Base-by-base conservation (phyloP, 176 grass and related monocot species). In the Sorghum bicolor region DNA sequence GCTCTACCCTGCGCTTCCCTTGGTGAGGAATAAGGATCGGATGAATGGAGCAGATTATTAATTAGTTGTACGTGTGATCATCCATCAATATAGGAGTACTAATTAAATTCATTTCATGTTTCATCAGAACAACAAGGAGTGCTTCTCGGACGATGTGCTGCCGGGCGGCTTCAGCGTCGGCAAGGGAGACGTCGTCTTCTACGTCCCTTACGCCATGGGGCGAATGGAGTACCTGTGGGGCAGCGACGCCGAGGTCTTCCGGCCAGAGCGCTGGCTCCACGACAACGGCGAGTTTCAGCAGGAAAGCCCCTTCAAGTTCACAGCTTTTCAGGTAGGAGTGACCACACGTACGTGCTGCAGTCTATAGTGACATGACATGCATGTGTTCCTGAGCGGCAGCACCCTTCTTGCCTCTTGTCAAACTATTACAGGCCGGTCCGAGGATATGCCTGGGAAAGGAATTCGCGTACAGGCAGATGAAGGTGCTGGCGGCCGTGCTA, bases 141-240 rank as follows among this genome's bases (percentile, higher is more conserved):
- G 39, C 69, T 72, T 72, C 69, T 28, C 39, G 6, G 69, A 72
- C 6, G 69, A 72, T 2, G 69, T 72, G 5, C 69, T 90, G 19
- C 90, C 90, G n/a, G 63, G 79, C 43, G 90, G 92, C 1, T 92
- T 80, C 25, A 67, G 57, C 40, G 84, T 94, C 33, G 24, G 75
- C 17, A 88, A 85, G 81, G 92, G 89, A 0, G 89, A 92, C 58
- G 77, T 92, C 4, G 84, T 92, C 34, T 83, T 67, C 82, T 94
- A 86, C 50, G 17, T 82, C 52, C 90, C 85, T 0, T 97, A 93
- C 34, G 72, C 94, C 0, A 97, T 93, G 94, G 91, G 91, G 4
- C 64, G 94, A 64, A 87, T 93, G 91, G 80, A 93, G 78, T 83
- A 50, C 30, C 34, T 96, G 63, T 96, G 89, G 94, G 94, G 84